A percentile compares a stretch with the other conserved stretches of the same genome.
Conservation (phyloP, 2,329 filamentous ascomycete genomes). For the Colletotrichum zoysiae region DNA sequence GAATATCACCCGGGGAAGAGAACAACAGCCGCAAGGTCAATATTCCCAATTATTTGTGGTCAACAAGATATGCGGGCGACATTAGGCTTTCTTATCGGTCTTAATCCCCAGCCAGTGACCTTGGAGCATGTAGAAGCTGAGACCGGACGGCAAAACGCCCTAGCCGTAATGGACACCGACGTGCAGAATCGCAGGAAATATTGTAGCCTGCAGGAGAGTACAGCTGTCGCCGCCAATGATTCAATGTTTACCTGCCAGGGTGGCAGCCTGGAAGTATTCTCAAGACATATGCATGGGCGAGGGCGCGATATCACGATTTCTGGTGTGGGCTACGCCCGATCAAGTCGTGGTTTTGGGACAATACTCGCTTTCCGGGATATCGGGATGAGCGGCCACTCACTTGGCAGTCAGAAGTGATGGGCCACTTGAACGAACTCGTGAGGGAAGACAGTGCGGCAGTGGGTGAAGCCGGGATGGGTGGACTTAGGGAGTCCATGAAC, state of each 20-base stretch:
- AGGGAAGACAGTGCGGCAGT: too few relatives aligned
- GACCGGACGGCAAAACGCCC: neutral
- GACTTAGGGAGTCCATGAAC: neutral
- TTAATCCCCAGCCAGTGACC: neutral
- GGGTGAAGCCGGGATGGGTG: too few relatives aligned
- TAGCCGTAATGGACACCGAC: conserved; percentile 16
- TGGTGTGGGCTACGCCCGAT: neutral
- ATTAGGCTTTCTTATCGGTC: too few relatives aligned
- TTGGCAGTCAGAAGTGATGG: neutral
- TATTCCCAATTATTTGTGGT: neutral
- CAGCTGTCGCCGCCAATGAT: too few relatives aligned
- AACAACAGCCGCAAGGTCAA: too few relatives aligned
- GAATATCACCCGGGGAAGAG: neutral
- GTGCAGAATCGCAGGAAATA: neutral
- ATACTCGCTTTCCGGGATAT: neutral
- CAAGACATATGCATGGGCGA: neutral
- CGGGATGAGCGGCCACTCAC: neutral
- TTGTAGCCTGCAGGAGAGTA: neutral
- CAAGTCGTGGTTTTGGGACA: neutral
- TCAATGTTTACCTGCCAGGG: too few relatives aligned
- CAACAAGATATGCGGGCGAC: neutral
- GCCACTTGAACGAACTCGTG: neutral
- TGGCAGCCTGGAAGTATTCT: neutral
- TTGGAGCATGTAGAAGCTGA: neutral
- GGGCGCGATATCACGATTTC: too few relatives aligned